Conservation (phyloP, 1,284 basidiomycete species). For the Ustilago xerochloae region DNA sequence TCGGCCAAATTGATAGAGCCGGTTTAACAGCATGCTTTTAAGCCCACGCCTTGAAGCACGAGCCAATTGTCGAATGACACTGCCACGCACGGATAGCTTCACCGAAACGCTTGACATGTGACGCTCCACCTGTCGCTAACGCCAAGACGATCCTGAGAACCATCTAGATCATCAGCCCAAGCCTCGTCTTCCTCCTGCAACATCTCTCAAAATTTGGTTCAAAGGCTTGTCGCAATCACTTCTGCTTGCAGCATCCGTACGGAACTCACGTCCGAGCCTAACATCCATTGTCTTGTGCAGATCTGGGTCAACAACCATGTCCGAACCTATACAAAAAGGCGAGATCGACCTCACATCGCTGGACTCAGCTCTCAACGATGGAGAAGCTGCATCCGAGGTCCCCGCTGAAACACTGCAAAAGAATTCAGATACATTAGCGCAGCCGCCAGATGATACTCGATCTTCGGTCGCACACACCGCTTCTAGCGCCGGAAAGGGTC, state of each 20-base stretch:
- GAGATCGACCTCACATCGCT: constrained; percentile 47
- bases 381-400: constrained; percentile 29
- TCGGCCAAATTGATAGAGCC: too few species aligned
- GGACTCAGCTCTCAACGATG: constrained; percentile 38
- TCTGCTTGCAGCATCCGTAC: not conserved
- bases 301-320: constrained; percentile 18
- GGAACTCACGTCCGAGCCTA: not conserved
- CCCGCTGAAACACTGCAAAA: constrained; percentile 25
- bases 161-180: too few species aligned
- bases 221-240: not conserved
- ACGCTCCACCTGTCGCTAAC: constrained; percentile 6
- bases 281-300: not conserved
- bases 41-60: constrained; percentile 18
- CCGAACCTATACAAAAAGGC: constrained; percentile 42
- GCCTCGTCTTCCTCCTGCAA: not conserved
- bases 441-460: constrained; percentile 32
- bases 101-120: not conserved
- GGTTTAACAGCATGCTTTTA: too few species aligned
- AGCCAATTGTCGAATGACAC: constrained; percentile 12
- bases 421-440: constrained; percentile 37
- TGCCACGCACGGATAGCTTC: constrained; percentile 16
- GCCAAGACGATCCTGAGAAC: too few species aligned
- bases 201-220: not conserved
- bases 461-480: constrained; percentile 7
- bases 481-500: constrained; percentile 7